A percentile compares a stretch with the other conserved stretches of the same genome.
phyloP scores from a whole-genome alignment of 768 basidiomycete genomes.

The Pisolithus orientalis region DNA sequence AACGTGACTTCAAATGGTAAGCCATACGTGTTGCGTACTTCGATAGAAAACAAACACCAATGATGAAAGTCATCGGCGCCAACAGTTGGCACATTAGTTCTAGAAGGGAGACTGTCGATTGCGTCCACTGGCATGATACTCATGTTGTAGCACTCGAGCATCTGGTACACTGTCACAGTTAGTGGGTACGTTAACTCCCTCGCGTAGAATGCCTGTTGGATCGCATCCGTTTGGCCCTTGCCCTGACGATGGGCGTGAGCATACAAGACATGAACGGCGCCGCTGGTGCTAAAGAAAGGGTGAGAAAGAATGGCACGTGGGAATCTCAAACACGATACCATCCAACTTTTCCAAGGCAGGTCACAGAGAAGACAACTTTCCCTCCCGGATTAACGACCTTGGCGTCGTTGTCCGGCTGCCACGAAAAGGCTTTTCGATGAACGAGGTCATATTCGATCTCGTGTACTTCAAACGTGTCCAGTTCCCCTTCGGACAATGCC shows the following conservation, averaged over 20 bases:
- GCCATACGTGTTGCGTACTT: conserved; percentile 90
- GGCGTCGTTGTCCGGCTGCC: conserved; percentile 43
- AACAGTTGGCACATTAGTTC: conserved; percentile 21
- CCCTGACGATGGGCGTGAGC: conserved; percentile 51
- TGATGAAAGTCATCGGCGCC: conserved; percentile 45
- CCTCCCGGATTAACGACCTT: conserved; percentile 62
- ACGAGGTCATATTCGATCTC: conserved; percentile 83
- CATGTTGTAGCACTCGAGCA: conserved; percentile 84
- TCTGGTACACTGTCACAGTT: conserved; percentile 91
- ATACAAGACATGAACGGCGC: conserved; percentile 80
- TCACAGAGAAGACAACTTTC: conserved; percentile 59
- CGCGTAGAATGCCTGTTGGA: conserved; percentile 63
- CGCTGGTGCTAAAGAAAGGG: conserved; percentile 53
- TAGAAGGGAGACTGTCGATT: conserved; percentile 16
- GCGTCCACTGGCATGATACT: conserved; percentile 61
- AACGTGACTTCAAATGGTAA: conserved; percentile 87
- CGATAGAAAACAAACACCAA: conserved; percentile 85
- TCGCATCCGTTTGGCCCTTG: conserved; percentile 21
- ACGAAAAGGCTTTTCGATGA: conserved; percentile 74
- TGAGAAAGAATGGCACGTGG: not conserved
- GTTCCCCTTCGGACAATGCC: conserved; percentile 69
- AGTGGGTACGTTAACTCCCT: conserved; percentile 87
- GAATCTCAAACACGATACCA: conserved; percentile 52
- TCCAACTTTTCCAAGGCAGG: conserved; percentile 83
- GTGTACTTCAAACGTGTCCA: conserved; percentile 81